Base-by-base conservation (phyloP, 495 filamentous ascomycete genomes). In the Ramalina peruviana region DNA sequence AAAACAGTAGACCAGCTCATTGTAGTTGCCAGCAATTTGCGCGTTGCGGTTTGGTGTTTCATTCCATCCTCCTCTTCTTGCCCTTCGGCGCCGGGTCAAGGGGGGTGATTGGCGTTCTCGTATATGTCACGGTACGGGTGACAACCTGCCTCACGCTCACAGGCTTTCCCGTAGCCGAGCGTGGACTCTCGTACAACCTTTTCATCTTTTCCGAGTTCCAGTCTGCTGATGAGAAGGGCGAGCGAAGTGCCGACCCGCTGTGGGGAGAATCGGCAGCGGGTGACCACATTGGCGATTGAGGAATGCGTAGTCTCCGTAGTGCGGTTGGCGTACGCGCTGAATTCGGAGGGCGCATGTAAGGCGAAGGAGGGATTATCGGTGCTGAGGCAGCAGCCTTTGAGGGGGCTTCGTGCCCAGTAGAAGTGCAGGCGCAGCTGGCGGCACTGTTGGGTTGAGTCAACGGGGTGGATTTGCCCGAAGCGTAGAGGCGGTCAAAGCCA, bases 141-240 rank as follows among this genome's bases (percentile, higher is more conserved):
- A 75, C 67, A 15, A 75, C 66, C 54, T 73, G 69, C 27, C 63
- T 58, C 12, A 75, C 70, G 46, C 69, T 74, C 43, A 74, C 64
- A 1, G 64, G 43, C 37, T 61, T 64, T 21, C 56, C 46, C 17
- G 47, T 56, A 6, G 56, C 56, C 15, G 50, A 57, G 44, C 48
- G 48, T 40, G 19, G 67, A 58, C 50, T 58, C 66, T 41, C 62
- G 49, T 4, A 70, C 60, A 13, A 57, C 43, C 36, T 70, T 61
- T 19, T 58, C 48, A 50, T 72, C 66, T 30, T 68, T 6, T 60
- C 58, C 16, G 49, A 12, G 33, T 25, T 30, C 58, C 58, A 60
- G 39, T 60, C 55, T n/a, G 58, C 55, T 9, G 55, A 53, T 37
- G 58, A 60, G 64, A 46, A 58, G 7, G 58, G 58, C 63, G 49